Evolutionary conservation across 805 yeast genomes (phyloP), one percentile per base, ranked within the genome.

Genomic region (Teunomyces aglyptinius): DNA sequence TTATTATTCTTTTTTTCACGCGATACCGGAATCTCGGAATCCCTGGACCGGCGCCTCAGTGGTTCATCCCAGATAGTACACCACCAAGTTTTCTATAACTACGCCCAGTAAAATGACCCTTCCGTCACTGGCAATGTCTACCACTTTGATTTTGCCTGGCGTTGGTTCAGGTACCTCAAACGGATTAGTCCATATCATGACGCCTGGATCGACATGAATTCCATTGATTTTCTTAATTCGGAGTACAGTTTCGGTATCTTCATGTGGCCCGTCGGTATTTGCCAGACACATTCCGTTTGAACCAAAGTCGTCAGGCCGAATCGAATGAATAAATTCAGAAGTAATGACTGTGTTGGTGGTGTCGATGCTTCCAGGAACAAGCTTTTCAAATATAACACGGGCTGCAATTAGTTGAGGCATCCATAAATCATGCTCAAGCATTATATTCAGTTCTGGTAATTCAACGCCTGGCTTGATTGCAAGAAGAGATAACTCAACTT

Each of bases 361-460:
- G 50, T 82, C 85, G 12, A 79, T 49, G 1, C 58, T 46, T 0
- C 76, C 77, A 1, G 64, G 55, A 6, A 46, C 48, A 16, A 82
- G 49, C 18, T 65, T 62, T 59, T 85, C 89, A 29, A 83, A 46
- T 4, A 61, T 57, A 12, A 81, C 34, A 36, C 82, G 63, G 4
- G 77, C 51, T 2, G 82, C 75, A 7, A 63, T 59, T 2, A 80
- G 50, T 11, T 60, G 57, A 1, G 71, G 71, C 31, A 78, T 51
- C 69, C 72, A 75, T 28, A 70, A 46, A 57, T 73, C 74, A 41
- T 61, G 24, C 38, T 45, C 49, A 43, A 53, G 33, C 34, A 49
- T 12, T 51, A 32, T 16, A 6, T 43, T 36, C 5, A 40, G 32
- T n/a, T 61, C 11, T 63, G 47, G 26, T 18, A 29, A 18, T 8